These are phyloP conservation scores for Carex parvula DNA, from an alignment of 176 grass and related monocot genomes.

Conservation along the genomic window DNA sequence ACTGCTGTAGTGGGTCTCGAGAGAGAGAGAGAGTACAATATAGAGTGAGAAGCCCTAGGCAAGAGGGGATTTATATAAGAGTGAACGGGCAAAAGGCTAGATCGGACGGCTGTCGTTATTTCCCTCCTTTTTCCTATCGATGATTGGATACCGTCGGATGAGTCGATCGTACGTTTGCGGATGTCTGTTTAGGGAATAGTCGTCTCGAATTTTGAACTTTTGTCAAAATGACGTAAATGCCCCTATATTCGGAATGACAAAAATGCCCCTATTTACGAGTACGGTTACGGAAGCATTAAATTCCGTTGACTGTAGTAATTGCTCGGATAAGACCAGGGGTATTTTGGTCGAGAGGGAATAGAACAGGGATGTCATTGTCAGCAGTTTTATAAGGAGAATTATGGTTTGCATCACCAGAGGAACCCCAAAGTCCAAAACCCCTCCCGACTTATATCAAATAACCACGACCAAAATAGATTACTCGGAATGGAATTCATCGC, in stretches of 20 bases:
- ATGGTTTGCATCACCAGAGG: not conserved
- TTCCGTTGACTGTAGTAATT: not conserved
- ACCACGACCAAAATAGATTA: too few species aligned
- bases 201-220: constrained; percentile 41
- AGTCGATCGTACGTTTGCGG: constrained; percentile 31
- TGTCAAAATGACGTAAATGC: constrained; percentile 33
- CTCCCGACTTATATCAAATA: too few species aligned
- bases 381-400: not conserved
- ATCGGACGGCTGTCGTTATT: constrained; percentile 50
- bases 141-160: constrained; percentile 39
- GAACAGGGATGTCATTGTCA: not conserved
- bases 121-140: constrained; percentile 43
- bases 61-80: constrained; percentile 42
- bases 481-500: too few species aligned
- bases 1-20: constrained; percentile 28
- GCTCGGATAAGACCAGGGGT: not conserved
- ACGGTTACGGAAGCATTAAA: not conserved
- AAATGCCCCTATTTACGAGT: not conserved
- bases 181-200: constrained; percentile 34
- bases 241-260: not conserved
- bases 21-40: not conserved
- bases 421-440: not conserved
- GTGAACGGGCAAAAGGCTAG: constrained; percentile 21
- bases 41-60: constrained; percentile 7
- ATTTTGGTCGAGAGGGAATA: constrained; percentile 17